phyloP scores from a whole-genome alignment of 106 monocot species.

The Acorus calamus region DNA sequence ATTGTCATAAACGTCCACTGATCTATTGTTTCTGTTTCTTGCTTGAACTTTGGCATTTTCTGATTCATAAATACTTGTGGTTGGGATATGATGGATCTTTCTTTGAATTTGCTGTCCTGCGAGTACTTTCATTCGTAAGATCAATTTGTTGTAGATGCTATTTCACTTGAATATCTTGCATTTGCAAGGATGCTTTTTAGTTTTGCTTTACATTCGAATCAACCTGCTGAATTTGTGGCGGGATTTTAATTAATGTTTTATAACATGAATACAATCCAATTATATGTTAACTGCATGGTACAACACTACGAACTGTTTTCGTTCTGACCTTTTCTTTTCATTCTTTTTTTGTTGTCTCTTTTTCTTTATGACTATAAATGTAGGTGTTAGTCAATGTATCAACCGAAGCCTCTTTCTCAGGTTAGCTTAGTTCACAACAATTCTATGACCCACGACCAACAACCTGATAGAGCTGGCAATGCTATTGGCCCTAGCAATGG shows the following conservation, averaged over 20 bases:
- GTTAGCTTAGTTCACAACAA: conserved; percentile 19
- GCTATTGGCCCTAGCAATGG: conserved; percentile 29
- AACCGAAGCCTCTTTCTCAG: conserved; percentile 40
- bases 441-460: conserved; percentile 17
- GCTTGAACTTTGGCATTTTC: no score
- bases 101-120: no score
- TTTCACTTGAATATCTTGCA: background rate
- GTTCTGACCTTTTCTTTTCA: background rate
- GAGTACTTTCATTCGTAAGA: no score
- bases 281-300: conserved; percentile 41
- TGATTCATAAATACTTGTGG: no score
- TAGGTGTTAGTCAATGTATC: conserved; percentile 58
- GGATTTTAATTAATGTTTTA: no score
- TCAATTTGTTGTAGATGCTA: no score
- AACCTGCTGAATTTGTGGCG: conserved; percentile 25
- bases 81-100: no score
- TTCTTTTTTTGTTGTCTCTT: background rate
- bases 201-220: conserved; percentile 31
- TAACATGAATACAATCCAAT: conserved; percentile 29
- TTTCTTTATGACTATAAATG: background rate
- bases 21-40: no score
- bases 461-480: conserved; percentile 35
- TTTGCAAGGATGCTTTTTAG: background rate
- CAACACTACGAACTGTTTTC: conserved; percentile 38
- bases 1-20: no score